A percentile compares a stretch with the other conserved stretches of the same genome.
phyloP scores from a whole-genome alignment of 805 yeast genomes.

The Huiozyma sinensis region DNA sequence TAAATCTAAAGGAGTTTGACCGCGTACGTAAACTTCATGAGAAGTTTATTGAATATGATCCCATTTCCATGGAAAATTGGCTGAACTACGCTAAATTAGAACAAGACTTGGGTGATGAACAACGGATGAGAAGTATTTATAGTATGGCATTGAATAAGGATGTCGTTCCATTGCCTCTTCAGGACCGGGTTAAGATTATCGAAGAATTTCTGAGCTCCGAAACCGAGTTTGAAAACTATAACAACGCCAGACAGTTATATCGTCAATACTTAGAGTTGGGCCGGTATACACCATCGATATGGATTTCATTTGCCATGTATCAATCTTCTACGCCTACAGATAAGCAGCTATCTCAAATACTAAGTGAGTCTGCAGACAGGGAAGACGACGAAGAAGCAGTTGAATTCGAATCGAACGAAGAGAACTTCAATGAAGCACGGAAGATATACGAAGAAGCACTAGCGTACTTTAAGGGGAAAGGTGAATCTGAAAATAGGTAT shows the following conservation, averaged over 20 bases:
- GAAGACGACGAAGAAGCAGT: constrained; percentile 20
- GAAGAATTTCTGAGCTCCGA: constrained; percentile 44
- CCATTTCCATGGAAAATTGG: constrained; percentile 36
- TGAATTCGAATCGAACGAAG: constrained; percentile 41
- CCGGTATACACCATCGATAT: constrained; percentile 30
- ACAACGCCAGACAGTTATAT: constrained; percentile 42
- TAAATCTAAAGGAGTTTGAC: constrained; percentile 63
- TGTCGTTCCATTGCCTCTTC: constrained; percentile 10
- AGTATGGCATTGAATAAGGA: constrained; percentile 35
- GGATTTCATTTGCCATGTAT: constrained; percentile 63
- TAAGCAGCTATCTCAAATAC: constrained; percentile 18
- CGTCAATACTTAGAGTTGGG: constrained; percentile 30
- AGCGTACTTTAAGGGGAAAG: constrained; percentile 29
- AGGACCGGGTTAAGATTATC: constrained; percentile 20
- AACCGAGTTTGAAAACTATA: constrained; percentile 49
- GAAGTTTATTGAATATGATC: constrained; percentile 34
- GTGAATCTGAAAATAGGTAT: constrained; percentile 36
- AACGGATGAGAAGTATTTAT: constrained; percentile 55
- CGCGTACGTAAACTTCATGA: constrained; percentile 66
- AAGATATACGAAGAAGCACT: constrained; percentile 46
- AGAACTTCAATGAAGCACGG: constrained; percentile 43
- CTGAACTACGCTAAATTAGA: constrained; percentile 61
- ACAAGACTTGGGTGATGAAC: constrained; percentile 51
- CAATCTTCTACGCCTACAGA: constrained; percentile 57
- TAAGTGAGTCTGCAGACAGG: neutral